These are phyloP conservation scores for Akanthomyces uredinophilus DNA, from an alignment of 2,329 filamentous ascomycete genomes.

Conservation along the genomic window DNA sequence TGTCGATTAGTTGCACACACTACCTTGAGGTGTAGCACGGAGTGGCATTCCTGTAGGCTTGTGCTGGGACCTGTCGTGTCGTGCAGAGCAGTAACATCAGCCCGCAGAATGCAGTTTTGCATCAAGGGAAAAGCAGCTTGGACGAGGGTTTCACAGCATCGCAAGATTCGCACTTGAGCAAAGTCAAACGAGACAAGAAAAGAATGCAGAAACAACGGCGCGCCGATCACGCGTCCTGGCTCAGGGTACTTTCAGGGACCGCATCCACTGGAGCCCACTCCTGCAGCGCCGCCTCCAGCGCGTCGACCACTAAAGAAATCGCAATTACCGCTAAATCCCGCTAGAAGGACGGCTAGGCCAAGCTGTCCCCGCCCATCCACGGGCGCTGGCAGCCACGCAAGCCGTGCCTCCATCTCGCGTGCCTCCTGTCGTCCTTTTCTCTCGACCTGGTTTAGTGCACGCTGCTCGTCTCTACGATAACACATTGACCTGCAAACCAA, in stretches of 20 bases:
- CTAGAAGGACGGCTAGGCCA: neutral
- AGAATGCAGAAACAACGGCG: neutral
- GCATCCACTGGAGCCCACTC: neutral
- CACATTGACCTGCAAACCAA: neutral
- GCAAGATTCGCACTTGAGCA: neutral
- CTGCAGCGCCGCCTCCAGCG: neutral
- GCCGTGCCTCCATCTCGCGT: neutral
- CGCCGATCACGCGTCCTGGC: neutral
- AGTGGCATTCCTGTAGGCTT: neutral
- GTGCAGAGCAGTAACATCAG: neutral
- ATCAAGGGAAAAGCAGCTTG: too few relatives aligned
- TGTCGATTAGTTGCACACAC: neutral
- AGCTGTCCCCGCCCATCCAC: neutral
- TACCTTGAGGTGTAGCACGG: neutral
- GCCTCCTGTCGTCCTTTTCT: neutral
- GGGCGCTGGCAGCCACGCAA: neutral
- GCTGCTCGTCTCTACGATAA: neutral
- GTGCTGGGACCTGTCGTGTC: neutral
- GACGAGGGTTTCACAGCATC: too few relatives aligned
- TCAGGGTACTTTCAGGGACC: neutral
- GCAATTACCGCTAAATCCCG: constrained; percentile 5
- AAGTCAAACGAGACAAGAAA: neutral
- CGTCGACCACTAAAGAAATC: neutral
- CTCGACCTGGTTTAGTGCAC: neutral
- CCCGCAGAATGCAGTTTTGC: neutral